Evolutionary conservation across 164 flowering plant species (phyloP).

Genomic region (Tetrastigma voinierianum): DNA sequence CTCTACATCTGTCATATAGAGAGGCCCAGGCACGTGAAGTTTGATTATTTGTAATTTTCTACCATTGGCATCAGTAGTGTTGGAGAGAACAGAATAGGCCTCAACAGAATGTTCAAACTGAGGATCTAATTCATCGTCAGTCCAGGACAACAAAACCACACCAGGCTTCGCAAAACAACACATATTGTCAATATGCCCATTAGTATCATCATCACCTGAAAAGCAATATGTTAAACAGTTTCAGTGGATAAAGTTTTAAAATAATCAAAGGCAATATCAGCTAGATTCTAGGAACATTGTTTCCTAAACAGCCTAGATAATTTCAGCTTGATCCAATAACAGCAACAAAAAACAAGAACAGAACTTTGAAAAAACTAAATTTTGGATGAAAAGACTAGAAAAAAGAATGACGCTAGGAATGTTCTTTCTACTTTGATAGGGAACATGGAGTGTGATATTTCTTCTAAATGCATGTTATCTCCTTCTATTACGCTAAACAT

Average conservation of each 20-base stretch:
- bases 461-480: too few relatives aligned
- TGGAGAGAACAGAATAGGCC: conserved; percentile 70
- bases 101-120: conserved; percentile 76
- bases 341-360: too few relatives aligned
- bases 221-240: conserved; percentile 2
- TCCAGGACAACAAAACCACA: conserved; percentile 88
- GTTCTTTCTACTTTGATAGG: too few relatives aligned
- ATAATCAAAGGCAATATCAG: neutral
- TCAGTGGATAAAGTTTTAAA: neutral
- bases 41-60: conserved; percentile 73
- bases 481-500: too few relatives aligned
- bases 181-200: conserved; percentile 97
- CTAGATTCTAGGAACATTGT: too few relatives aligned
- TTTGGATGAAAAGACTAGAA: too few relatives aligned
- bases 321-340: neutral
- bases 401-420: too few relatives aligned
- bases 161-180: conserved; percentile 98
- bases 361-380: too few relatives aligned
- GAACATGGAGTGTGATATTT: too few relatives aligned
- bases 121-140: conserved; percentile 82
- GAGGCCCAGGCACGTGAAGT: conserved; percentile 87
- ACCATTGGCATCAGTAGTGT: conserved; percentile 75
- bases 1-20: conserved; percentile 87
- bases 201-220: conserved; percentile 97
- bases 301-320: neutral